Evolutionary conservation across 208 protist genomes (phyloP).

Genomic region (Lotmaria passim): DNA sequence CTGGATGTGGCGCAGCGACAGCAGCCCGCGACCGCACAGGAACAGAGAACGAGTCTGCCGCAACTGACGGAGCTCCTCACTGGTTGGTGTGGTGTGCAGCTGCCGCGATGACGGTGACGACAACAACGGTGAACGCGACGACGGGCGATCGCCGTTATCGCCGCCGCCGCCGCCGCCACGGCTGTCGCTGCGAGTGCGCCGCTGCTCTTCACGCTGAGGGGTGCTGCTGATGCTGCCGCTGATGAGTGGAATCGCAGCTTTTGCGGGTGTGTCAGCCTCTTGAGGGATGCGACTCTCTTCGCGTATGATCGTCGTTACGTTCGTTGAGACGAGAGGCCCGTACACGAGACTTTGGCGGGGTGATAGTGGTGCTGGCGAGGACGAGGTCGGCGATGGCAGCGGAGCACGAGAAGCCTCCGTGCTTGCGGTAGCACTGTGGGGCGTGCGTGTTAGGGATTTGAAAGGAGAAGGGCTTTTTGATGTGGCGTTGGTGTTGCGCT

Average conservation of each 20-base stretch:
- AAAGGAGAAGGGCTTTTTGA: too few relatives aligned
- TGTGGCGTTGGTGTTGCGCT: too few relatives aligned
- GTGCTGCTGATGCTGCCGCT: too few relatives aligned
- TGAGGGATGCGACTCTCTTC: neutral
- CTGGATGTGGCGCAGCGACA: slow-evolving; percentile 73
- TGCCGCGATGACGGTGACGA: neutral
- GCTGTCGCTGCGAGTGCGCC: neutral
- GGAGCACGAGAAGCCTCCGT: neutral
- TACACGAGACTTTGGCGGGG: slow-evolving; percentile 27
- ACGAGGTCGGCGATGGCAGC: neutral
- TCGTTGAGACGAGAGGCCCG: slow-evolving; percentile 21
- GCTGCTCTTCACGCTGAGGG: neutral
- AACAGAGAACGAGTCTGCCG: slow-evolving; percentile 64
- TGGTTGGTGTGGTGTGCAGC: slow-evolving; percentile 18
- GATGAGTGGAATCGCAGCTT: neutral
- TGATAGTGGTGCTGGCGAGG: slow-evolving; percentile 12
- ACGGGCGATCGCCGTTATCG: too few relatives aligned
- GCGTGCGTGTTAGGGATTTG: too few relatives aligned
- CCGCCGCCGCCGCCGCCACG: too few relatives aligned
- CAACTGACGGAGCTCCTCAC: slow-evolving; percentile 38
- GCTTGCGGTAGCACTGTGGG: too few relatives aligned
- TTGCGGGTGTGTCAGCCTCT: neutral
- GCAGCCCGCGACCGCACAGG: slow-evolving; percentile 62
- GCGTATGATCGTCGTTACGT: slow-evolving; percentile 17
- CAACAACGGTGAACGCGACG: too few relatives aligned